Evolutionary conservation across 345 rosid species (phyloP), one percentile per base, ranked within the genome.

Genomic region (Dipteronia dyeriana): DNA sequence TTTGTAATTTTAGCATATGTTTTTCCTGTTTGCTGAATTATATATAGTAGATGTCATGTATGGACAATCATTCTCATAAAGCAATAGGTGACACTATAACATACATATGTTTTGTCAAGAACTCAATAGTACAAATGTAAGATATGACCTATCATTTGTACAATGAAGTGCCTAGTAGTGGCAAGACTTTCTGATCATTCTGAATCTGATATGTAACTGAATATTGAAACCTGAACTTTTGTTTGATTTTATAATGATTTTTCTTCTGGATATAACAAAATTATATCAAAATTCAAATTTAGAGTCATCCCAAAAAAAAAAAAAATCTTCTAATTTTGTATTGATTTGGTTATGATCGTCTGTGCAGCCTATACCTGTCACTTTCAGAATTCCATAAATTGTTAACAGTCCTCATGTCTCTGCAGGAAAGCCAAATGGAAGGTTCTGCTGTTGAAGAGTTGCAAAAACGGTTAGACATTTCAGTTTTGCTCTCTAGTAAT

Each of bases 391-490:
- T 23, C 34, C 43, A 23, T 59, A 64, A 74, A 60, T 66, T 53
- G 54, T 14, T 53, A 75, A 66, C 38, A n/a, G 16, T 22, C 41
- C 39, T 60, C 16, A 8, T 34, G 45, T 69, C 59, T 77, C 68
- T 51, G 70, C 89, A 95, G 98, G 97, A 89, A 84, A 87, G 65
- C 69, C 87, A 78, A 76, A 73, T 78, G 56, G 91, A 86, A 77
- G 86, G 81, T 63, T 80, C 78, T 70, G 84, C 86, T 71, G 26
- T 93, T 23, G 70, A 74, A 82, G 96, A 91, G 69, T 68, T 95
- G 80, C 95, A 85, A 79, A 93, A 84, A 85, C 86, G 82, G 70
- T 75, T 92, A 72, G 91, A 87, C 74, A 70, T 95, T 77, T 86
- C 88, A 67, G 84, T 87, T 79, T 83, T 87, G 23, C 76, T 80